Percentiles rank a stretch among this genome's conserved stretches.
phyloP scores from a whole-genome alignment of 2,329 filamentous ascomycete species.

The Aspergillus versicolor region DNA sequence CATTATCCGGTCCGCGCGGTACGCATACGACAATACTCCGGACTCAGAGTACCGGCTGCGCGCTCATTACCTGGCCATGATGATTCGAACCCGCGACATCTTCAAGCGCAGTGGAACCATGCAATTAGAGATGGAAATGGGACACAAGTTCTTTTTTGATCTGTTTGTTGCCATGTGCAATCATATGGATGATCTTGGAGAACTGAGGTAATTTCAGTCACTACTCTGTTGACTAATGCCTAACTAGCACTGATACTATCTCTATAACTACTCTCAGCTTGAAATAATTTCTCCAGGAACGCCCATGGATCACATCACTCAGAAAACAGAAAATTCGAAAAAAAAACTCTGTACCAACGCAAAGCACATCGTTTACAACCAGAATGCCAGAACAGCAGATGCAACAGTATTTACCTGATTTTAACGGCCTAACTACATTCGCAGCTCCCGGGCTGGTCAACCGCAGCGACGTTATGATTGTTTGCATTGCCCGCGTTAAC shows the following conservation, averaged over 20 bases:
- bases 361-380: conserved; percentile 5
- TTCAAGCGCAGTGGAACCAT: conserved; percentile 98
- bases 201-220: conserved; percentile 62
- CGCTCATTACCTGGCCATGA: conserved; percentile 95
- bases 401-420: neutral
- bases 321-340: neutral
- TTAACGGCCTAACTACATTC: neutral
- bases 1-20: conserved; percentile 88
- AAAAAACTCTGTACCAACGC: conserved; percentile 9
- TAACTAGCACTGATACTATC: neutral
- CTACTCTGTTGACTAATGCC: neutral
- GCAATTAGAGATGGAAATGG: conserved; percentile 97
- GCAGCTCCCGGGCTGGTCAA: conserved; percentile 3
- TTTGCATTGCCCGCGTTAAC: neutral
- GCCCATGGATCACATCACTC: conserved; percentile 1
- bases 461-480: conserved; percentile 3
- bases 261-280: neutral
- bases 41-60: conserved; percentile 89
- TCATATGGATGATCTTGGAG: conserved; percentile 93
- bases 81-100: conserved; percentile 94
- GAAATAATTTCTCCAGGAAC: neutral
- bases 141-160: conserved; percentile 95
- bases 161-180: conserved; percentile 98
- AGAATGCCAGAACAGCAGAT: conserved; percentile 11
- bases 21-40: conserved; percentile 92